Conservation (phyloP, 441 rosid genomes). For the Populus hybrid region DNA sequence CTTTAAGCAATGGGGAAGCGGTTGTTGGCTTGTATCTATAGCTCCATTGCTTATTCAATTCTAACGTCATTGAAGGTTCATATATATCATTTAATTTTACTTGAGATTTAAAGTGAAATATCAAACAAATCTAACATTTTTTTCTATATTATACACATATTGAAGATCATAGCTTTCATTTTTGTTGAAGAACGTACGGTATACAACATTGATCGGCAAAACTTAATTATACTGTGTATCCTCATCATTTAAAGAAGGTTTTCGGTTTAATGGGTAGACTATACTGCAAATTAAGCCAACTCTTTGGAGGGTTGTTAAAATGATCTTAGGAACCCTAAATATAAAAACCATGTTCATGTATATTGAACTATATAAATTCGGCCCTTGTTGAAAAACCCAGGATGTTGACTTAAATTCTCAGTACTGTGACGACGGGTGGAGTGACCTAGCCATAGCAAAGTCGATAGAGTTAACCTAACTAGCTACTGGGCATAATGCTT, state of each 20-base stretch:
- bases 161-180: background rate
- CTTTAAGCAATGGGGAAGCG: background rate
- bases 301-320: background rate
- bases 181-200: too few relatives aligned
- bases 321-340: background rate
- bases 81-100: too few relatives aligned
- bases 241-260: background rate
- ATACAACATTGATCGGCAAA: background rate
- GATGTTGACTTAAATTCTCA: background rate
- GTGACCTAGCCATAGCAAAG: background rate
- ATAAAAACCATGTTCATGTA: too few relatives aligned
- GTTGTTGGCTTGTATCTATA: background rate
- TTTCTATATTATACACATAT: too few relatives aligned
- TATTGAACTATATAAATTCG: too few relatives aligned
- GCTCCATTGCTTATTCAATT: background rate
- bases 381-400: background rate
- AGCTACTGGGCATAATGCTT: background rate
- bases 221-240: background rate
- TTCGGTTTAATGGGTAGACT: background rate
- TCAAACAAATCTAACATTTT: background rate
- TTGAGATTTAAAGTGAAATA: background rate
- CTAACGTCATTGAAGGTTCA: too few relatives aligned
- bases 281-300: background rate
- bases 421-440: background rate
- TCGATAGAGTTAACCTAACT: background rate